Evolutionary conservation across 345 rosid genomes (phyloP).

Genomic region (Populus alba): DNA sequence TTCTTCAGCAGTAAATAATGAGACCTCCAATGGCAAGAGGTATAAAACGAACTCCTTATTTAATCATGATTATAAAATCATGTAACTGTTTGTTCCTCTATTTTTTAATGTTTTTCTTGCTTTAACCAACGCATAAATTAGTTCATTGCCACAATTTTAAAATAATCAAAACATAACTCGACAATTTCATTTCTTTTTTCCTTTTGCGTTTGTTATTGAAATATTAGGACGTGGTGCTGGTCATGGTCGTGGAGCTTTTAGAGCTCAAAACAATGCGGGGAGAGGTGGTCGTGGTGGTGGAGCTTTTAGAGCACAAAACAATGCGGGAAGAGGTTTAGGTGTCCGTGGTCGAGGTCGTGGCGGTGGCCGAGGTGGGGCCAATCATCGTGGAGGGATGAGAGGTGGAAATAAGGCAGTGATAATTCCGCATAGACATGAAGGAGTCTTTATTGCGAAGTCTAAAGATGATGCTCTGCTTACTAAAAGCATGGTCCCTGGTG

Average conservation of each 20-base stretch:
- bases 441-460: slow-evolving; percentile 84
- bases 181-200: too few species aligned
- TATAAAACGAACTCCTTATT: too few species aligned
- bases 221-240: slow-evolving; percentile 11
- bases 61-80: too few species aligned
- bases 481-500: slow-evolving; percentile 84
- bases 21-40: too few species aligned
- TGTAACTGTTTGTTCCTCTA: too few species aligned
- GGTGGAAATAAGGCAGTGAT: slow-evolving; percentile 81
- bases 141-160: too few species aligned
- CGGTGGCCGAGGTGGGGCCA: slow-evolving; percentile 42
- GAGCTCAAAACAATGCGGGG: slow-evolving; percentile 6
- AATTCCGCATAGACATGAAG: slow-evolving; percentile 84
- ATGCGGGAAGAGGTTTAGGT: slow-evolving; percentile 35
- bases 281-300: slow-evolving; percentile 39
- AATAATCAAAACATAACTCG: too few species aligned
- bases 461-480: slow-evolving; percentile 92
- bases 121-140: too few species aligned
- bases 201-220: too few species aligned
- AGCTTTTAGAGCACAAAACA: slow-evolving; percentile 12
- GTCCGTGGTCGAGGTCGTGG: slow-evolving; percentile 46
- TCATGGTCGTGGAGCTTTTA: slow-evolving; percentile 5
- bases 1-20: too few species aligned
- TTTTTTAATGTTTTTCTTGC: too few species aligned
- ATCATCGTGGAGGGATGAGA: slow-evolving; percentile 73